Conservation (phyloP, 306 rosid species). For the Myrica gale region DNA sequence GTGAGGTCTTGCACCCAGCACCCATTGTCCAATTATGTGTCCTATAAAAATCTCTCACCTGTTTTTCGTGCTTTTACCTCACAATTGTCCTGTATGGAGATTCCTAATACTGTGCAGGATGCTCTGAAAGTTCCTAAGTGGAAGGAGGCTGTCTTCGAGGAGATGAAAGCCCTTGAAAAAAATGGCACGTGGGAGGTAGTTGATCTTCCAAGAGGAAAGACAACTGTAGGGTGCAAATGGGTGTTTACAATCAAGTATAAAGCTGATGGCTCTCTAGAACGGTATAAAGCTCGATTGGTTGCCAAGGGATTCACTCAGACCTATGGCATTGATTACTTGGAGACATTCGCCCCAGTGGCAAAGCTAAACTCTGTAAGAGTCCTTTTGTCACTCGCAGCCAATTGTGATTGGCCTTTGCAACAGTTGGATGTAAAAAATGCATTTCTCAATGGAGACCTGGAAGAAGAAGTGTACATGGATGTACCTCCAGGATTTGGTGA, state of each 20-base stretch:
- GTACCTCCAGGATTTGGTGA: too few relatives aligned
- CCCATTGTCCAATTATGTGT: background rate
- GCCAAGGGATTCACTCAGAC: slow-evolving; percentile 10
- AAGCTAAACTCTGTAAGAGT: too few relatives aligned
- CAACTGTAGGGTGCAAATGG: slow-evolving; percentile 1
- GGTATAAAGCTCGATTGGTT: background rate
- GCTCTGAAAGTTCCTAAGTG: background rate
- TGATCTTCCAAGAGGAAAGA: background rate
- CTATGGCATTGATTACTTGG: slow-evolving; percentile 4
- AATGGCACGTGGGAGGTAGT: background rate
- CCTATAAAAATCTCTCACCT: background rate
- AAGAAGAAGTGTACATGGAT: too few relatives aligned
- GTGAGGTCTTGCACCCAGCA: background rate
- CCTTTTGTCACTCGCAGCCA: too few relatives aligned
- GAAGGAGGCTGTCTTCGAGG: background rate
- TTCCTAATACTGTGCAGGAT: background rate
- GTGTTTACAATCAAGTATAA: slow-evolving; percentile 1
- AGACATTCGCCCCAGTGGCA: too few relatives aligned
- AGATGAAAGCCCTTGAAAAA: background rate
- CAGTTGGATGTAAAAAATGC: too few relatives aligned
- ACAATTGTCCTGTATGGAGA: background rate
- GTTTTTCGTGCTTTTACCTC: background rate
- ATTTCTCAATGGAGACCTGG: background rate
- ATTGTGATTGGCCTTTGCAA: too few relatives aligned
- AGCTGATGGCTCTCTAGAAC: background rate